Evolutionary conservation across 2,329 filamentous ascomycete genomes (phyloP).

Genomic region (Pseudogymnoascus pannorum): DNA sequence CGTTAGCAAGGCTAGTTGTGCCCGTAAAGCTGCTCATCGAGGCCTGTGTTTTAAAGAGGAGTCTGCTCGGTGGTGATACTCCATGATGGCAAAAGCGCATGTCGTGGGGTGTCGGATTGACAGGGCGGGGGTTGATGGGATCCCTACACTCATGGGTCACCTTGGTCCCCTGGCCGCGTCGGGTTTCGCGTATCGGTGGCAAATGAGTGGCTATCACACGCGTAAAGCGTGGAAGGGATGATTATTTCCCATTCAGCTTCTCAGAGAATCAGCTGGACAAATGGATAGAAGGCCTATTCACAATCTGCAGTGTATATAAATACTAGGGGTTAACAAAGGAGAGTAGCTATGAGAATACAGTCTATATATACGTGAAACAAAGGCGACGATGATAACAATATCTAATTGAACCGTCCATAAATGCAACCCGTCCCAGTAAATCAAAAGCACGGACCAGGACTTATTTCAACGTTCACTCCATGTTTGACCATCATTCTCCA

Average conservation of each 20-base stretch:
- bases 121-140: not conserved
- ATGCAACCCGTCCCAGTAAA: not conserved
- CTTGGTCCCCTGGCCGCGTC: not conserved
- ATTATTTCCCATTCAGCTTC: not conserved
- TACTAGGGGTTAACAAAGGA: not conserved
- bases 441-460: not conserved
- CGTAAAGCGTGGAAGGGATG: not conserved
- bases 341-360: not conserved
- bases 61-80: constrained; percentile 26
- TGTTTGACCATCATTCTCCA: not conserved
- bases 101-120: constrained; percentile 18
- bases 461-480: not conserved
- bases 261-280: not conserved
- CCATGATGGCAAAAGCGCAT: constrained; percentile 31
- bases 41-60: constrained; percentile 20
- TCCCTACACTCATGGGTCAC: not conserved
- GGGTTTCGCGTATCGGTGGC: constrained; percentile 4
- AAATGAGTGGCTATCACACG: not conserved
- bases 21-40: constrained; percentile 19
- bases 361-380: not conserved
- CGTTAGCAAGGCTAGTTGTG: constrained; percentile 14
- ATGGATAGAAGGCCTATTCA: not conserved
- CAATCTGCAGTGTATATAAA: not conserved
- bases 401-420: not conserved
- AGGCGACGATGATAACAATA: not conserved